Base-by-base conservation (phyloP, 2,329 filamentous ascomycete genomes). In the Sporothrix phasma region DNA sequence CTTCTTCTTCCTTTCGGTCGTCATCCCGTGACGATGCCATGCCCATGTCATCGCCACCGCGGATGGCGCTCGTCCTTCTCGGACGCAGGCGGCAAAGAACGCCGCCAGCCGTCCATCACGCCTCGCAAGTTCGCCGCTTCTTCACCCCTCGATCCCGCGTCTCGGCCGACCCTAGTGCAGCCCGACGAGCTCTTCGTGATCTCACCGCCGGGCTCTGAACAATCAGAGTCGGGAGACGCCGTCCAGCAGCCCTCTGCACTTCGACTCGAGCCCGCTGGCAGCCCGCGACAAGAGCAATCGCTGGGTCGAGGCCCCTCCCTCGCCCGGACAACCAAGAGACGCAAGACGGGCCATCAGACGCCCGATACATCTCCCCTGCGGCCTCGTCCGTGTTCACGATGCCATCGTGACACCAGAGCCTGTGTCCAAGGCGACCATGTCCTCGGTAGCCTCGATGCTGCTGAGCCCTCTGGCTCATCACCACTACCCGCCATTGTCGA, bases 91-190 rank as follows among this genome's bases (percentile, higher is more conserved):
- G 72, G 70, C 66, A 82, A 81, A 68, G 79, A 81, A 69, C 75
- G 75, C 67, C 76, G 79, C 19, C 76, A 79, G 64, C 78, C 81
- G 3, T 82, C 80, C 41, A 78, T 84, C 61, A 84, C 81, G 3
- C 81, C 81, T 64, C 74, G 80, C 67, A 82, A 81, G 69, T 84
- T 84, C 75, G 70, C 39, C 75, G 76, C 29, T 83, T 84, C 75
- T 84, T 83, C 67, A 80, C 80, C 10, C 81, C 80, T 19, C 76
- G 79, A 24, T 75, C 76, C 15, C 73, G 75, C 61, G 74, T 76
- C 31, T 73, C 76, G 1, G 71, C 73, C 13, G 69, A 74, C 39
- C 73, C 72, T 19, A 78, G 74, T 63, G 73, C 75, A 5, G 76
- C 74, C 56, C 73, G 77, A 43, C 72, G 71, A 62, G 77, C 76